Evolutionary conservation across 768 basidiomycete genomes (phyloP).

Genomic region (Hygrophoropsis aurantiaca): DNA sequence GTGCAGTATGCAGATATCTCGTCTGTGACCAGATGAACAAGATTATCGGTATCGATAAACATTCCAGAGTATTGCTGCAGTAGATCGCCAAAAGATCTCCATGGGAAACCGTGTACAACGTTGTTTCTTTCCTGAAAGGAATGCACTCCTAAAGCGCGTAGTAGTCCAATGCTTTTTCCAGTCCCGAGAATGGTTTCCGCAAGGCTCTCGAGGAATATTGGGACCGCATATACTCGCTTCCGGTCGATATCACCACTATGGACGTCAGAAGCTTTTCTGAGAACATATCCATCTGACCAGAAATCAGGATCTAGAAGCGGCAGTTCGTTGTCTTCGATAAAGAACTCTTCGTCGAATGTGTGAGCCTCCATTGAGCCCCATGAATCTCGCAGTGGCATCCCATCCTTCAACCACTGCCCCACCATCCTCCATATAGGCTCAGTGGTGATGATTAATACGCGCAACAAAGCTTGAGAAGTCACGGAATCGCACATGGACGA

Average conservation of each 20-base stretch:
- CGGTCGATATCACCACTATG: slow-evolving; percentile 21
- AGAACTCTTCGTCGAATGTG: slow-evolving; percentile 71
- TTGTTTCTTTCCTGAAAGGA: slow-evolving; percentile 21
- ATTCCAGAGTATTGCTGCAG: slow-evolving; percentile 28
- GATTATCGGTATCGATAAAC: slow-evolving; percentile 58
- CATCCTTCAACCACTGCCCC: slow-evolving; percentile 68
- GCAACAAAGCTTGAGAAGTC: slow-evolving; percentile 56
- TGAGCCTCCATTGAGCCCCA: slow-evolving; percentile 20
- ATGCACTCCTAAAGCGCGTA: slow-evolving; percentile 51
- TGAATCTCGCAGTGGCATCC: slow-evolving; percentile 55
- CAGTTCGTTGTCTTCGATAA: slow-evolving; percentile 72
- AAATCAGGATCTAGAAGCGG: slow-evolving; percentile 70
- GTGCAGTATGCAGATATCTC: slow-evolving; percentile 57
- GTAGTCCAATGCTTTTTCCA: slow-evolving; percentile 76
- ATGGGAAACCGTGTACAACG: slow-evolving; percentile 28
- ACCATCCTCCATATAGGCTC: slow-evolving; percentile 78
- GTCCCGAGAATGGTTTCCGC: slow-evolving; percentile 60
- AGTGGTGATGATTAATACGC: slow-evolving; percentile 59
- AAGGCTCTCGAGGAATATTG: slow-evolving; percentile 61
- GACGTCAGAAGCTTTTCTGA: slow-evolving; percentile 42
- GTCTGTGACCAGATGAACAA: slow-evolving; percentile 65
- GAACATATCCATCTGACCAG: slow-evolving; percentile 71
- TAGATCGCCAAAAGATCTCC: slow-evolving; percentile 45
- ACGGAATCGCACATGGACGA: slow-evolving; percentile 55
- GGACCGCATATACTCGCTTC: slow-evolving; percentile 37